Evolutionary conservation across 768 basidiomycete species (phyloP), one percentile per base, ranked within the genome.

Genomic region (Gyrodon lividus): DNA sequence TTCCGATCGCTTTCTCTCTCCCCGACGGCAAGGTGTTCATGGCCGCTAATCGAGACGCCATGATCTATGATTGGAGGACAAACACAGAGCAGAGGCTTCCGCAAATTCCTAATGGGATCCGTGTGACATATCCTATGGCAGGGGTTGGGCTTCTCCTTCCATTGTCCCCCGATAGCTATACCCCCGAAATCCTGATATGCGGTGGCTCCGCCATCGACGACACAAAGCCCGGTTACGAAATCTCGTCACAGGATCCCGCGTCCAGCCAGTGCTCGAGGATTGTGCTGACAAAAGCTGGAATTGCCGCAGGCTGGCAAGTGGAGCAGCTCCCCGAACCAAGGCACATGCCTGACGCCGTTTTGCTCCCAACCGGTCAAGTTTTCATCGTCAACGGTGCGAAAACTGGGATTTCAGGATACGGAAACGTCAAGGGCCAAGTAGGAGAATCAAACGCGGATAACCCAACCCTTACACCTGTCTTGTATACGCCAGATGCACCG

Each of bases 111-210:
- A 89, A 92, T 54, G 83, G 82, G 38, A 81, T 89, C 14, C 87
- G 87, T 22, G 82, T 91, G 31, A 89, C 89, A 0, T 92, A 92
- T 64, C 89, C 89, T 1, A 87, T 91, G 86, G 73, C 87, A 22
- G 90, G 84, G 37, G 83, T 83, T 14, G 89, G 75, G 12, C 55
- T 88, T n/a, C 74, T 92, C 37, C 79, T 92, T 8, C 89, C 90
- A 9, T 72, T 92, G 7, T 77, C 77, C 4, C 80, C 82, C 2
- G 73, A 77, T 8, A 82, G 82, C 58, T 92, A 87, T 57, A 71
- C 73, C 5, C 79, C 90, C 0, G 86, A 89, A 58, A 70, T 92
- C 38, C 72, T 92, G 19, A 66, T 92, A 23, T 92, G 90, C 49
- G 90, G 90, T 9, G 90, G 90, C 10, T 89, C 90, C 1, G 69